Base-by-base conservation (phyloP, 495 filamentous ascomycete species). In the Clohesyomyces aquaticus region DNA sequence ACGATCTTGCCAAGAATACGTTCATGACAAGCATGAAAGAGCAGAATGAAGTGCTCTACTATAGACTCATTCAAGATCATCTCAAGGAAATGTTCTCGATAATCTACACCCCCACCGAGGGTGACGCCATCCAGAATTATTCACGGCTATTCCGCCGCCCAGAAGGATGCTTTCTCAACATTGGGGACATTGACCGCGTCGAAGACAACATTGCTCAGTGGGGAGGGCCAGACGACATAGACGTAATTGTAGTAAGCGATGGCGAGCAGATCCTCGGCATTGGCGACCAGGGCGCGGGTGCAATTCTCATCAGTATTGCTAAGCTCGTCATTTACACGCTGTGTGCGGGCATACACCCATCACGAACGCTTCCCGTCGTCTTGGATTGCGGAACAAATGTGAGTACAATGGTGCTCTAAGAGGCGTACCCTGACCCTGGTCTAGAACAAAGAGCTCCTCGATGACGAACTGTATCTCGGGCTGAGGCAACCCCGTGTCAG, bases 81-180 rank as follows among this genome's bases (percentile, higher is more conserved):
- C 71, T 90, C 3, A 88, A 89, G 64, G 92, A 96, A 73, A 93
- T 96, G 88, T 91, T 96, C 68, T 83, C 86, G 43, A 76, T 96
- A 11, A 90, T 96, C 28, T 96, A 96, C 71, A 96, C 91, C 0
- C 91, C 92, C 0, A 96, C 92, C 0, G 91, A 96, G 74, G 91
- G 89, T 2, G 91, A 95, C n/a, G 91, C 92, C 0, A 96, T 96
- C 58, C 81, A 88, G 73, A 88, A 92, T 68, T 96, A 89, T 72
- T 95, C 91, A 4, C 77, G 88, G 2, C 63, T 93, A 2, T 96
- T 96, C 69, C 77, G 92, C 42, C 80, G 80, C 59, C 91, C 91
- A 0, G 87, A 93, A 61, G 92, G 85, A 1, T 88, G 86, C 61
- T 88, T 86, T 61, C 72, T 88, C n/a, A 86, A 83, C 67, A 82